phyloP scores from a whole-genome alignment of 2,329 filamentous ascomycete species.

The Apiospora pterosperma region DNA sequence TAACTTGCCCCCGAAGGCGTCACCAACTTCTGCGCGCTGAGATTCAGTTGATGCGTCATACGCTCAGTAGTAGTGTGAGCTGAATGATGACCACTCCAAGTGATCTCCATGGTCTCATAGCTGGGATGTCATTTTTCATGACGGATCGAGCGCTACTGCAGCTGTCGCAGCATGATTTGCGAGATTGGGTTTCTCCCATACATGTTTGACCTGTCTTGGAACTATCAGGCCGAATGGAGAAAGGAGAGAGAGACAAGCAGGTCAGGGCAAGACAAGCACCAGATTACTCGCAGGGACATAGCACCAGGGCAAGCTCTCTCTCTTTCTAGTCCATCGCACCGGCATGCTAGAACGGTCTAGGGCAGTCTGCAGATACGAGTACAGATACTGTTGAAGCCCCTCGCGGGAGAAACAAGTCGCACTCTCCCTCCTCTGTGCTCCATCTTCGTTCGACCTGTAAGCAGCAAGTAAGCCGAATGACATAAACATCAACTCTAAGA shows the following conservation, averaged over 20 bases:
- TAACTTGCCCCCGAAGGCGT: neutral
- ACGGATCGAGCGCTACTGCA: constrained; percentile 3
- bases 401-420: neutral
- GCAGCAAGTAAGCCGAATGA: neutral
- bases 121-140: neutral
- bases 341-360: neutral
- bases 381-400: neutral
- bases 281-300: neutral
- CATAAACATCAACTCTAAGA: neutral
- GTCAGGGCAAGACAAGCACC: neutral
- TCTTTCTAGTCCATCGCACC: neutral
- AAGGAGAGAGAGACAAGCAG: neutral
- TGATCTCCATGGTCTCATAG: neutral
- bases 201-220: neutral
- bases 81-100: neutral
- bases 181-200: constrained; percentile 3
- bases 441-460: neutral
- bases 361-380: neutral
- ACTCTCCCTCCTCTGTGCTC: too few relatives aligned
- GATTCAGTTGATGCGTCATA: neutral
- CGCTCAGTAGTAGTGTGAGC: too few relatives aligned
- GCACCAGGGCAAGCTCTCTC: neutral
- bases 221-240: neutral
- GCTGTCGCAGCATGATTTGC: constrained; percentile 4
- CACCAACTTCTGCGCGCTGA: neutral